Evolutionary conservation across 139 green algal genomes (phyloP).

Genomic region (Chlamydomonas sp.): DNA sequence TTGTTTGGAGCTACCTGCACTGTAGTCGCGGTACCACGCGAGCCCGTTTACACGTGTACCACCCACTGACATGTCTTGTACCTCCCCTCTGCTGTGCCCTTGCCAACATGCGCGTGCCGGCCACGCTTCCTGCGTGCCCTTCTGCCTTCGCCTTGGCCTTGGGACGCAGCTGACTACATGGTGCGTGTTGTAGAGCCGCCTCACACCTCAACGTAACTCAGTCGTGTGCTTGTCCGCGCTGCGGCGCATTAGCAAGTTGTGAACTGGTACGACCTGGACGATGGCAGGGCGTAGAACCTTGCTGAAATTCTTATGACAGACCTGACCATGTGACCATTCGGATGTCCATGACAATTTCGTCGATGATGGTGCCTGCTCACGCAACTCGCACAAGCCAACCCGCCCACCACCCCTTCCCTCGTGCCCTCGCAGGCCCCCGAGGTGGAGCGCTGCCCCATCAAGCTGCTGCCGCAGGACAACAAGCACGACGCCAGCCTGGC

Average conservation of each 20-base stretch:
- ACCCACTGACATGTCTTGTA: too few relatives aligned
- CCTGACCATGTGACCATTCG: background rate
- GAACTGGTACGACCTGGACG: background rate
- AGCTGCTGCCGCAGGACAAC: conserved; percentile 45
- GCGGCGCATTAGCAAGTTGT: too few relatives aligned
- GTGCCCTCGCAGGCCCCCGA: conserved; percentile 34
- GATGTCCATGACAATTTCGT: background rate
- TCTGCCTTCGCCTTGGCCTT: too few relatives aligned
- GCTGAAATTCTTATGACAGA: background rate
- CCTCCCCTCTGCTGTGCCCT: too few relatives aligned
- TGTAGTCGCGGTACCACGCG: too few relatives aligned
- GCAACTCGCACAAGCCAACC: background rate
- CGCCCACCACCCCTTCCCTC: background rate
- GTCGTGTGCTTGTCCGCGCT: too few relatives aligned
- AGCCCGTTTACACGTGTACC: too few relatives aligned
- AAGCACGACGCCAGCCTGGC: conserved; percentile 35
- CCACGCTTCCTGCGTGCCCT: too few relatives aligned
- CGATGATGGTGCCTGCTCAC: background rate
- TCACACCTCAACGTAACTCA: too few relatives aligned
- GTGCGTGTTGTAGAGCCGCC: background rate
- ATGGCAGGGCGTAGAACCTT: background rate
- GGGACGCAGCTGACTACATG: conserved; percentile 23
- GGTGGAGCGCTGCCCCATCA: conserved; percentile 52
- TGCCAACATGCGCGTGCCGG: too few relatives aligned
- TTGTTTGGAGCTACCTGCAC: too few relatives aligned